Evolutionary conservation across 345 rosid genomes (phyloP).

Genomic region (Corchorus capsularis): DNA sequence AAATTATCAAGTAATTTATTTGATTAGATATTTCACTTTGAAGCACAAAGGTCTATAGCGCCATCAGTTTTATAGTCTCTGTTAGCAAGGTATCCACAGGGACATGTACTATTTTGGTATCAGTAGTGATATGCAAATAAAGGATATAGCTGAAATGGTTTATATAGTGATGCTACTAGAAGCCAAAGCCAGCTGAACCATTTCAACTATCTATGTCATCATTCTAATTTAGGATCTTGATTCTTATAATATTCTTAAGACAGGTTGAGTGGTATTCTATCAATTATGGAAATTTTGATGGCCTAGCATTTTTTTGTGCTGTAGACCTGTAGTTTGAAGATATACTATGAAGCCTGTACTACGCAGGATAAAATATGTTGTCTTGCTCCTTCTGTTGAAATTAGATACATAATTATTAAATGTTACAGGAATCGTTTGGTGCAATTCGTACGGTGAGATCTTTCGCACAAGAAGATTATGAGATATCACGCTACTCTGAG

Average conservation of each 20-base stretch:
- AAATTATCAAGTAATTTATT: background rate
- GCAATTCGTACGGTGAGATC: slow-evolving; percentile 95
- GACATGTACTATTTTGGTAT: background rate
- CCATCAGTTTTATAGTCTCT: background rate
- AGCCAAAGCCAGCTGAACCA: slow-evolving; percentile 6
- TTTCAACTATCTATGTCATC: background rate
- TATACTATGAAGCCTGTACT: background rate
- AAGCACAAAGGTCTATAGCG: background rate
- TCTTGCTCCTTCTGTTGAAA: background rate
- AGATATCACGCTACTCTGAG: slow-evolving; percentile 66
- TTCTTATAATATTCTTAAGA: background rate
- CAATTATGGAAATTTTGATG: background rate
- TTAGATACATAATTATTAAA: background rate
- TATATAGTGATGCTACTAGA: background rate
- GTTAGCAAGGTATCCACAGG: background rate
- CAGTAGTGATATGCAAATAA: background rate
- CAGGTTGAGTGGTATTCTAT: background rate
- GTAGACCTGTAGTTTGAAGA: background rate
- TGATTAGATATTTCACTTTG: background rate
- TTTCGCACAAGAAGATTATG: slow-evolving; percentile 79
- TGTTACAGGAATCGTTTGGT: slow-evolving; percentile 86
- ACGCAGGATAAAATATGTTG: background rate
- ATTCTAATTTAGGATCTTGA: background rate
- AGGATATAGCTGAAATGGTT: background rate
- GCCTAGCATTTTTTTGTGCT: background rate